Percentiles rank a stretch among this genome's conserved stretches.
phyloP scores from a whole-genome alignment of 192 early-diverging fungal genomes.

The Gonapodya sp. region DNA sequence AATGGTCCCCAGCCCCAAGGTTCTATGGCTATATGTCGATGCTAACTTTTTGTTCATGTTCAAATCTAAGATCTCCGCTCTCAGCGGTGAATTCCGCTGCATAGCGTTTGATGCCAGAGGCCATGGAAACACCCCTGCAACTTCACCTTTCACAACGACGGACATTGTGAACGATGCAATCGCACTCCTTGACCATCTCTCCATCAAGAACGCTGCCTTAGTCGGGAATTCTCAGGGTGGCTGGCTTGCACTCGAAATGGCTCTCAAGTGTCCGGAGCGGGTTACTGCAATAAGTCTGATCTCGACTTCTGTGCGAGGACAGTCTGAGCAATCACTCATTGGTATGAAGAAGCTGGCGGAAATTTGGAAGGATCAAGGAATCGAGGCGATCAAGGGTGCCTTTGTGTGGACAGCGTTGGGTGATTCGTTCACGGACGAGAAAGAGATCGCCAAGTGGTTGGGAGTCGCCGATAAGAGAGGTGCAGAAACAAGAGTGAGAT shows the following conservation, averaged over 20 bases:
- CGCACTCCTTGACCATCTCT: not conserved
- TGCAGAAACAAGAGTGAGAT: not conserved
- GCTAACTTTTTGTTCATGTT: not conserved
- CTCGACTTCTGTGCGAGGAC: not conserved
- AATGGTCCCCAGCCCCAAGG: not conserved
- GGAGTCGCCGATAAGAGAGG: not conserved
- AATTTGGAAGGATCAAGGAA: not conserved
- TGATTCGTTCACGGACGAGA: not conserved
- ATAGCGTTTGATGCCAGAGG: not conserved
- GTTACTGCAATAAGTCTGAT: not conserved
- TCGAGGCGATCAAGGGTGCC: not conserved
- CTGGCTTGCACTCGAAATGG: constrained; percentile 3
- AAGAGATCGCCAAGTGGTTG: not conserved
- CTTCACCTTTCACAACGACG: not conserved
- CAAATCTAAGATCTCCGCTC: not conserved
- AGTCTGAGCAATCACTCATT: not conserved
- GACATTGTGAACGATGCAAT: not conserved
- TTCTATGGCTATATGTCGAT: too few species aligned
- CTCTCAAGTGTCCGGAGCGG: not conserved
- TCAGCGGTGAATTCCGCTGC: not conserved
- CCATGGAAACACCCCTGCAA: not conserved
- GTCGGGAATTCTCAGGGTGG: constrained; percentile 6
- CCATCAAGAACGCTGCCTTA: not conserved
- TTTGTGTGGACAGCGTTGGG: not conserved
- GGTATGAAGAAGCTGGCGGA: not conserved